phyloP scores from a whole-genome alignment of 1,139 yeast species.

The Saccharomycopsis hybrid region DNA sequence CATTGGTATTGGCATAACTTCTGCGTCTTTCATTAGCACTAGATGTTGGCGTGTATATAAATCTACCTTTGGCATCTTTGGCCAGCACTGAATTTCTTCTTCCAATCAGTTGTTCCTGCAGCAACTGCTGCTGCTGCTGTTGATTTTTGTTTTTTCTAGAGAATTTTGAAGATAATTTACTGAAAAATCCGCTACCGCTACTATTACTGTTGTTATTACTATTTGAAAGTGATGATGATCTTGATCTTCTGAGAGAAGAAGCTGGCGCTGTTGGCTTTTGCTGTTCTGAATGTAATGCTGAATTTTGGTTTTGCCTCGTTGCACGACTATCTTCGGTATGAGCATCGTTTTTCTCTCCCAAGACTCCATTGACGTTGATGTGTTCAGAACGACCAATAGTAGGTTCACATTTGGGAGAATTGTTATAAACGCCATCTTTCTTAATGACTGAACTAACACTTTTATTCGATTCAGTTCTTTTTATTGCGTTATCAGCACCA shows the following conservation, averaged over 20 bases:
- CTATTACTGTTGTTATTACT: background rate
- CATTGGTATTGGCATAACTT: background rate
- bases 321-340: background rate
- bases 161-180: conserved; percentile 14
- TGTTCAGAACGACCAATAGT: conserved; percentile 1
- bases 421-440: background rate
- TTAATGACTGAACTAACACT: background rate
- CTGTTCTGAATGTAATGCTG: background rate
- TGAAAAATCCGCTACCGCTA: conserved; percentile 14
- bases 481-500: background rate
- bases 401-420: background rate
- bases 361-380: background rate
- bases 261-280: background rate
- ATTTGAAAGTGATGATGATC: conserved; percentile 8
- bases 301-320: background rate
- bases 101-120: background rate
- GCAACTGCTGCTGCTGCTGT: background rate
- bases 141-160: conserved; percentile 6
- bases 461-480: background rate
- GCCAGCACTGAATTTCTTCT: background rate
- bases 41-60: background rate
- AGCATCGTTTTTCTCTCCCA: background rate
- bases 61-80: background rate
- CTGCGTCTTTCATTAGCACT: background rate
- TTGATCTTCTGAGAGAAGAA: conserved; percentile 6